These are phyloP conservation scores for Alloascoidea hylecoeti DNA, from an alignment of 805 yeast species.

Conservation along the genomic window DNA sequence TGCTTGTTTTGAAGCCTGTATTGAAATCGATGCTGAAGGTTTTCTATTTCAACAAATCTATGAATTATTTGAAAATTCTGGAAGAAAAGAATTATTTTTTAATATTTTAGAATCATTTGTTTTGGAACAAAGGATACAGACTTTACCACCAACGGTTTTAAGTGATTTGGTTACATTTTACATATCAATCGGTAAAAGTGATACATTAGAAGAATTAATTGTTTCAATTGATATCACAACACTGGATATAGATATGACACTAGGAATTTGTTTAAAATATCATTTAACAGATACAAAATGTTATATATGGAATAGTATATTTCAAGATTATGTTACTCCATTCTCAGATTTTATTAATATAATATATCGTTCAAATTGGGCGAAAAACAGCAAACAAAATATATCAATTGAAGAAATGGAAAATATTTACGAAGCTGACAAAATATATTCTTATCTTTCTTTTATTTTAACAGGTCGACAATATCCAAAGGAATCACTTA, in stretches of 20 bases:
- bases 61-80: constrained; percentile 25
- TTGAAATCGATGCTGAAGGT: constrained; percentile 20
- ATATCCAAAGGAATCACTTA: constrained; percentile 54
- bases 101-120: constrained; percentile 38
- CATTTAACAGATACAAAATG: constrained; percentile 46
- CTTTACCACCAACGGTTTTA: constrained; percentile 50
- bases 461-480: constrained; percentile 64
- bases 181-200: constrained; percentile 24
- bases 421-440: constrained; percentile 12
- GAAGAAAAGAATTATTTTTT: constrained; percentile 28
- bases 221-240: constrained; percentile 53
- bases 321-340: constrained; percentile 64
- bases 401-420: constrained; percentile 11
- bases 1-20: constrained; percentile 25
- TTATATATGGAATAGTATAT: constrained; percentile 57
- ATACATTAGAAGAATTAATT: constrained; percentile 47
- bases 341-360: constrained; percentile 40
- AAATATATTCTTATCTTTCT: constrained; percentile 47
- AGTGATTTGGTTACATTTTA: constrained; percentile 45
- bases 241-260: constrained; percentile 68
- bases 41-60: constrained; percentile 28
- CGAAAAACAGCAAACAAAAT: constrained; percentile 5
- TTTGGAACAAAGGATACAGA: constrained; percentile 25
- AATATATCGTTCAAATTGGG: constrained; percentile 7
- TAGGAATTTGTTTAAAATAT: constrained; percentile 42